Evolutionary conservation across 352 stramenopile species (phyloP), one percentile per base, ranked within the genome.

Genomic region (Halophytophthora polymorphica): DNA sequence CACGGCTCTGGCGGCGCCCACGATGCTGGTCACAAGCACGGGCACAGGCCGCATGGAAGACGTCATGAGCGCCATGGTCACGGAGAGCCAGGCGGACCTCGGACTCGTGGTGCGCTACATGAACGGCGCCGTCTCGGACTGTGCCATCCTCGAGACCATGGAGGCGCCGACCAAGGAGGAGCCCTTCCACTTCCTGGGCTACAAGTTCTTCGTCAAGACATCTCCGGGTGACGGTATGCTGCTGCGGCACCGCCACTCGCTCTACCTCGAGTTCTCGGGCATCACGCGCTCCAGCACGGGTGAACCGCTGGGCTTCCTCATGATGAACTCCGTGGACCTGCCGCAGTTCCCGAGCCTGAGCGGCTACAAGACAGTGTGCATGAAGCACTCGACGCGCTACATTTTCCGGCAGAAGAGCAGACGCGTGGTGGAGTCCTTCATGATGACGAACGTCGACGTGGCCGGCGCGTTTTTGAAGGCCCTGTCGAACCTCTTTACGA

Each of bases 141-240:
- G 49, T 21, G 56, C 42, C 14, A 53, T 77, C 15, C 42, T 77
- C 8, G 35, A 53, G 13, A 61, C 45, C 0, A 55, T 81, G 47
- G 64, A 77, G 19, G 33, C 36, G 2, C 49, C 60, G 18, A 76
- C 59, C 17, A 13, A 42, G 2, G 72, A 59, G 18, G 53, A 70
- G 11, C 73, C 73, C 3, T 75, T 74, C 25, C 61, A 75, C 34
- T 80, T 73, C 40, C 59, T 84, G 17, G 73, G 70, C n/a, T 82
- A 76, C 58, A 85, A 85, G 53, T 85, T 71, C 62, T 58, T 82
- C 31, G 70, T 76, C 43, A 75, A 61, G 34, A 66, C 71, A 42
- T 65, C 72, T 0, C 53, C 61, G 19, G 45, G 49, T 19, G 62
- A 63, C 17, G 60, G 58, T 2, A 66, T 66, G 23, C 40, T 77